These are phyloP conservation scores for Flaveria floridana DNA, from an alignment of 140 eudicot species.

Conservation along the genomic window DNA sequence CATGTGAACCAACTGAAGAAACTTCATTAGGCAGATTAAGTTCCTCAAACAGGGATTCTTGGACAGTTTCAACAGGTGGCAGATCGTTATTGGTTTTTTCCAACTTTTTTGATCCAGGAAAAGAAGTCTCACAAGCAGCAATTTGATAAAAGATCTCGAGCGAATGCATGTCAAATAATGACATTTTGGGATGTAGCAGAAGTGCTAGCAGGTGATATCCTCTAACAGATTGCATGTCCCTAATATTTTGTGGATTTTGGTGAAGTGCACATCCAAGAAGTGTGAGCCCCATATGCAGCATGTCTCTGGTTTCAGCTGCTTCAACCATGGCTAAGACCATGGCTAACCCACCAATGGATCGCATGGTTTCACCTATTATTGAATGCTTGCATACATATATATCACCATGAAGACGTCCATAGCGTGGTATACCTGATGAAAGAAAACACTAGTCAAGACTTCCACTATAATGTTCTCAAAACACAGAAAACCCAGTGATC, in stretches of 20 bases:
- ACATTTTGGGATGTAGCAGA: slow-evolving; percentile 79
- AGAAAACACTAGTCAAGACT: slow-evolving; percentile 23
- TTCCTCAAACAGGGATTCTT: slow-evolving; percentile 66
- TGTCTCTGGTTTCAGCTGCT: slow-evolving; percentile 91
- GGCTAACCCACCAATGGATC: slow-evolving; percentile 89
- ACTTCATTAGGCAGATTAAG: slow-evolving; percentile 65
- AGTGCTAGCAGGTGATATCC: slow-evolving; percentile 91
- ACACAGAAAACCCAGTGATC: not conserved
- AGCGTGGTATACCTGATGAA: slow-evolving; percentile 88
- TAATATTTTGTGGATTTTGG: slow-evolving; percentile 85
- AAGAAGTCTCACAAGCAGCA: slow-evolving; percentile 98
- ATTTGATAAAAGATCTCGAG: slow-evolving; percentile 94
- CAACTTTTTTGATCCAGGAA: slow-evolving; percentile 74
- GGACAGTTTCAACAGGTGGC: slow-evolving; percentile 43
- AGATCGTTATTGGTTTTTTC: slow-evolving; percentile 32
- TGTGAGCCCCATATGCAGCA: slow-evolving; percentile 92
- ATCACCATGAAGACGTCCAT: slow-evolving; percentile 95
- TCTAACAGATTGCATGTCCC: slow-evolving; percentile 79
- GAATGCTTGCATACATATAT: slow-evolving; percentile 80
- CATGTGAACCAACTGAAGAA: slow-evolving; percentile 77
- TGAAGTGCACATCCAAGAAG: slow-evolving; percentile 82
- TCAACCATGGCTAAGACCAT: slow-evolving; percentile 93
- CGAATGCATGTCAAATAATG: slow-evolving; percentile 83
- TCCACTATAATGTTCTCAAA: not conserved
- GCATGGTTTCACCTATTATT: slow-evolving; percentile 83